These are phyloP conservation scores for Silene conica DNA, from an alignment of 148 eudicot genomes.

Conservation along the genomic window DNA sequence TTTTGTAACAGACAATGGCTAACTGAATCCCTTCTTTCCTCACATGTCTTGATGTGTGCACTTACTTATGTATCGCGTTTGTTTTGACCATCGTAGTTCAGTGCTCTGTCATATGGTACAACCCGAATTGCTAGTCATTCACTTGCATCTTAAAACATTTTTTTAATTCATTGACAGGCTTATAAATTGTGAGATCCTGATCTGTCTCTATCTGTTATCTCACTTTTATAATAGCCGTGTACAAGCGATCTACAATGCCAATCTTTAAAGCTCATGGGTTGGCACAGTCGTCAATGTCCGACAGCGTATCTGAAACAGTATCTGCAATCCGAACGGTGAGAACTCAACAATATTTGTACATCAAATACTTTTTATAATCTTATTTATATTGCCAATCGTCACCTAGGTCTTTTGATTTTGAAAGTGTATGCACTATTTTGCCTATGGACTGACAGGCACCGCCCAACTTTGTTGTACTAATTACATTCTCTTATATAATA, in stretches of 20 bases:
- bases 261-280: constrained; percentile 82
- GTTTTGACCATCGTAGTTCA: neutral
- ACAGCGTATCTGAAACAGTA: constrained; percentile 85
- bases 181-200: neutral
- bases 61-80: neutral
- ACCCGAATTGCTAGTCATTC: neutral
- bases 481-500: constrained; percentile 8
- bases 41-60: neutral
- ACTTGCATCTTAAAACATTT: neutral
- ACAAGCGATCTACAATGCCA: constrained; percentile 82
- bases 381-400: neutral
- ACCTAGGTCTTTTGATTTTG: neutral
- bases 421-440: constrained; percentile 2
- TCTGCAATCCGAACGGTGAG: constrained; percentile 97
- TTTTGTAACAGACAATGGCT: neutral
- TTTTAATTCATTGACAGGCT: neutral
- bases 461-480: constrained; percentile 18
- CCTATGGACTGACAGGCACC: neutral
- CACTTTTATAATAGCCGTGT: constrained; percentile 56
- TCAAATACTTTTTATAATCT: constrained; percentile 2
- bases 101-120: neutral
- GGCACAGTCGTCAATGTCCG: constrained; percentile 85
- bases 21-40: neutral
- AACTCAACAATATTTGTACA: constrained; percentile 14
- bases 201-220: constrained; percentile 14